Base-by-base conservation (phyloP, 2,329 filamentous ascomycete species). In the Verticillium longisporum region DNA sequence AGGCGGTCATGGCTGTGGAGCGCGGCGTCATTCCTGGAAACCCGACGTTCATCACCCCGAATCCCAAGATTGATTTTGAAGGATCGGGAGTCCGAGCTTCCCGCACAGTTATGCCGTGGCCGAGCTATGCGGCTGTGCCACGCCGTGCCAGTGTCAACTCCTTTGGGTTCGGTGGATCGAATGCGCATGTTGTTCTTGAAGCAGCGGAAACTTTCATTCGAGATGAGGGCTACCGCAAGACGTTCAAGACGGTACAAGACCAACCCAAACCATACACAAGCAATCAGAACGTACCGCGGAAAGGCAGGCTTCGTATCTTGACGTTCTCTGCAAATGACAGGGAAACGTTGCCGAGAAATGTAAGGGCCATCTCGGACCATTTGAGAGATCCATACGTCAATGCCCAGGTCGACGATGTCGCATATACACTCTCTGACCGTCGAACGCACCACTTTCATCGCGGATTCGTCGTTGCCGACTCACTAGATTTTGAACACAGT, bases 31-130 rank as follows among this genome's bases (percentile, higher is more conserved):
- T 73, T 32, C 68, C 68, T 0, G 68, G 68, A 3, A 71, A 66
- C 31, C 50, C 66, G 13, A 64, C 64, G 9, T 66, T 68, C 13
- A 34, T 62, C 9, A 55, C 34, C 10, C 62, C 58, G 0, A 83
- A 82, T 55, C 77, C 79, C 0, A 69, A 72, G 2, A 81, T 83
- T 53, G 71, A 81, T 54, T 81, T 82, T 55, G 61, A 75, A 2
- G 66, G 65, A 1, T 77, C 41, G 4, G 14, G 31, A 2, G 53
- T 61, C 4, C 36, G 34, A 10, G 57, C 54, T 0, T 21, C 57
- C 6, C n/a, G 54, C 4, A 56, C 4, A 1, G 15, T 34, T 5
- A 15, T 59, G 14, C 32, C 34, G 1, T 61, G 57, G 60, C 60
- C 60, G 9, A 4, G 6, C 9, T 10, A 41, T n/a, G 13, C 37